Percentiles rank a stretch among this genome's conserved stretches.
phyloP scores from a whole-genome alignment of 1,284 basidiomycete genomes.

The Ceratobasidium papillatum region DNA sequence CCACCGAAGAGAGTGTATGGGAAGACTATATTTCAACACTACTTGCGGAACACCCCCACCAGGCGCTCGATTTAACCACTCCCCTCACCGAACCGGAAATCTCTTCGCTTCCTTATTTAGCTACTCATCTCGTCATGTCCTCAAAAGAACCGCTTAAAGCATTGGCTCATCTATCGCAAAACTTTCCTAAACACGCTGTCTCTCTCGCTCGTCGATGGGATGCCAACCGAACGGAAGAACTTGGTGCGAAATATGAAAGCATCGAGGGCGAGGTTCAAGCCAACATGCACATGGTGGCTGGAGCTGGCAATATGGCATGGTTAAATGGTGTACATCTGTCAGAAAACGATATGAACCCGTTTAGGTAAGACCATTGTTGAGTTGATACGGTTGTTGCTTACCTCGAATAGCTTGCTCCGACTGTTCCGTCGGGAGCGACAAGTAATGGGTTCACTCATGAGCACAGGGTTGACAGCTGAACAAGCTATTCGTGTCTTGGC shows the following conservation, averaged over 20 bases:
- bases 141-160: constrained; percentile 67
- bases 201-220: constrained; percentile 67
- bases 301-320: constrained; percentile 71
- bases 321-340: constrained; percentile 76
- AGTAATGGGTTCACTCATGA: constrained; percentile 68
- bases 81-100: constrained; percentile 74
- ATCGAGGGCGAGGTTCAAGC: constrained; percentile 66
- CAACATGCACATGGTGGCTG: constrained; percentile 64
- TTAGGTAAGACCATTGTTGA: constrained; percentile 58
- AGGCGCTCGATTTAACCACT: constrained; percentile 60
- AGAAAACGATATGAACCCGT: constrained; percentile 73
- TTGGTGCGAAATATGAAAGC: constrained; percentile 55
- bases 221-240: constrained; percentile 53
- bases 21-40: constrained; percentile 44
- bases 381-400: neutral
- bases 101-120: constrained; percentile 37
- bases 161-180: constrained; percentile 78
- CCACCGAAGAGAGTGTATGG: constrained; percentile 56
- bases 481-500: constrained; percentile 79
- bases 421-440: constrained; percentile 77
- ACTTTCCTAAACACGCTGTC: constrained; percentile 86
- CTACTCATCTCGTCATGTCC: constrained; percentile 71
- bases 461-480: constrained; percentile 66
- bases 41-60: constrained; percentile 52
- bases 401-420: constrained; percentile 64